phyloP scores from a whole-genome alignment of 176 grass and related monocot genomes.

The Oryza australiensis region DNA sequence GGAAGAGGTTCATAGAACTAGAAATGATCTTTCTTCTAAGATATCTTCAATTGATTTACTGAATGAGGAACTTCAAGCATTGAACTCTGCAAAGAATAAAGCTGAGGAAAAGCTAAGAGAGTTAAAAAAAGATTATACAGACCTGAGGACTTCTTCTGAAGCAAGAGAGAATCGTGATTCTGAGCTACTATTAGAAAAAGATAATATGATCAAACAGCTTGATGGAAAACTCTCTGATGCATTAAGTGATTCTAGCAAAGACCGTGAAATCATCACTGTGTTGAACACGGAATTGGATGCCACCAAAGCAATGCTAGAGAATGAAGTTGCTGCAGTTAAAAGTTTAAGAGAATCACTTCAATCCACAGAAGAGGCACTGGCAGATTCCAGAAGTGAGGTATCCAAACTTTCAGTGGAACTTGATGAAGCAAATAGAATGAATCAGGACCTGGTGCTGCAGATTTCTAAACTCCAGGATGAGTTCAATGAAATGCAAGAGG shows the following conservation, averaged over 20 bases:
- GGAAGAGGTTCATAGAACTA: constrained; percentile 59
- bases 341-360: constrained; percentile 61
- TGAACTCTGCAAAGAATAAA: constrained; percentile 67
- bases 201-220: constrained; percentile 62
- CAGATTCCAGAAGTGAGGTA: constrained; percentile 55
- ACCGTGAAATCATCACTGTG: constrained; percentile 52
- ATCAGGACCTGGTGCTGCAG: constrained; percentile 66
- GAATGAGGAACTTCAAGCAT: constrained; percentile 58
- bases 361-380: constrained; percentile 61
- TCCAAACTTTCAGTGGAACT: constrained; percentile 69
- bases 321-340: constrained; percentile 51
- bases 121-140: constrained; percentile 58
- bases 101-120: constrained; percentile 54
- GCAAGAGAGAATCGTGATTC: constrained; percentile 56
- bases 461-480: constrained; percentile 67
- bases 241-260: constrained; percentile 63
- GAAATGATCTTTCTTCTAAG: constrained; percentile 60
- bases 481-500: constrained; percentile 56
- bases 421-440: constrained; percentile 59
- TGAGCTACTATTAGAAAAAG: constrained; percentile 59
- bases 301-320: constrained; percentile 58
- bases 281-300: constrained; percentile 69
- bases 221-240: constrained; percentile 72
- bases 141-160: constrained; percentile 66
- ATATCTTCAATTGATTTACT: constrained; percentile 67